Conservation (phyloP, 192 early-diverging fungal species). For the Pilaira anomala region DNA sequence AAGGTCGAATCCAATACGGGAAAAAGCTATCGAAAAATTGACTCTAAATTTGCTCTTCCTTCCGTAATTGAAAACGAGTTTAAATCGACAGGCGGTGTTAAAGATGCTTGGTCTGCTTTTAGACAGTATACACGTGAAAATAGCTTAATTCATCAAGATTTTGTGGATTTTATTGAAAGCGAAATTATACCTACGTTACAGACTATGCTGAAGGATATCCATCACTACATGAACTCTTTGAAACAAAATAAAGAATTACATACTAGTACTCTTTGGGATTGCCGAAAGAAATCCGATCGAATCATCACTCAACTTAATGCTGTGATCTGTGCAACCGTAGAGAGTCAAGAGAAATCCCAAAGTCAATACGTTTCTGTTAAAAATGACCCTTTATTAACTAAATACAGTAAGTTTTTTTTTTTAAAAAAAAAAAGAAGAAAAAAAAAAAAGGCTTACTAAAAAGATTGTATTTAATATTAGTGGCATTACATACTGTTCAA, state of each 20-base stretch:
- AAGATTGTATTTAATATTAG: background rate
- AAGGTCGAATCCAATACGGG: conserved; percentile 3
- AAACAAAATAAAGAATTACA: conserved; percentile 34
- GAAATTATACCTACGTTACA: conserved; percentile 26
- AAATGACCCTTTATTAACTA: conserved; percentile 24
- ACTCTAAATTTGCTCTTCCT: conserved; percentile 3
- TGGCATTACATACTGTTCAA: conserved; percentile 17
- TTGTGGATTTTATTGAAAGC: conserved; percentile 17
- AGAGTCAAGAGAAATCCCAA: conserved; percentile 17
- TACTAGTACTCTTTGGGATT: conserved; percentile 37
- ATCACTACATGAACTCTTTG: conserved; percentile 34
- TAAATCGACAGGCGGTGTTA: background rate
- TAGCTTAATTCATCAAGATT: conserved; percentile 2
- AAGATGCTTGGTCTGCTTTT: conserved; percentile 13
- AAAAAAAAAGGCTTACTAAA: too few species aligned
- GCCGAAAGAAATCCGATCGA: conserved; percentile 37
- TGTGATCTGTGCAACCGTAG: conserved; percentile 17
- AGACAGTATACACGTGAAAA: conserved; percentile 12
- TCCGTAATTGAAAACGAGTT: conserved; percentile 7
- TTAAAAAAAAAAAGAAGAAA: background rate
- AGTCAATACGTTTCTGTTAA: conserved; percentile 18
- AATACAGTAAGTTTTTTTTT: conserved; percentile 12
- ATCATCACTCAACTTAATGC: conserved; percentile 32
- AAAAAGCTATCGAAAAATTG: conserved; percentile 3
- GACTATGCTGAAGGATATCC: conserved; percentile 42